A percentile compares a stretch with the other conserved stretches of the same genome.
Evolutionary conservation across 2,329 filamentous ascomycete species (phyloP).

Genomic region (Fusarium siculi): DNA sequence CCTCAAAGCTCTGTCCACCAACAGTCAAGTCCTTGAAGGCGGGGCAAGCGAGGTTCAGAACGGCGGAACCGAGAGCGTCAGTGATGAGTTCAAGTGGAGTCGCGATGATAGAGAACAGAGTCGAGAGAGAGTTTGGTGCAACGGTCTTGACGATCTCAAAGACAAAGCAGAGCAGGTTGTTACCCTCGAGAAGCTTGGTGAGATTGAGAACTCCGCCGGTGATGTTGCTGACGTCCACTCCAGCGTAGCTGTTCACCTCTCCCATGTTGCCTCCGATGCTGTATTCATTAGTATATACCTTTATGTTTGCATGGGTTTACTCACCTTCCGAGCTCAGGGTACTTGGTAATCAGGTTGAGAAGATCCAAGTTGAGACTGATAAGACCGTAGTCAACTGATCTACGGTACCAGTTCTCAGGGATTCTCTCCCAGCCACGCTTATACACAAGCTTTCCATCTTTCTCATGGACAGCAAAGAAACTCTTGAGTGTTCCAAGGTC

Average conservation of each 20-base stretch:
- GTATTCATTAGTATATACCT: background rate
- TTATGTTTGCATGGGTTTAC: fast-evolving
- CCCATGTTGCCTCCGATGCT: conserved; percentile 25
- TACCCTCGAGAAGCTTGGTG: conserved; percentile 4
- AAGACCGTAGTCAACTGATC: conserved; percentile 7
- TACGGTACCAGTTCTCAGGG: conserved; percentile 21
- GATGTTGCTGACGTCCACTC: conserved; percentile 12
- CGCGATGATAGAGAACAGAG: conserved; percentile 2
- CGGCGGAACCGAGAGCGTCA: background rate
- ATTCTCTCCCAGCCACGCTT: conserved; percentile 25
- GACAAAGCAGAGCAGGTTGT: conserved; percentile 22
- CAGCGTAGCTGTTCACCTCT: conserved; percentile 13
- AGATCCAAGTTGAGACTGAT: conserved; percentile 15
- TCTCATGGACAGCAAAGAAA: conserved; percentile 7
- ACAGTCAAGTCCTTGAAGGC: conserved; percentile 18
- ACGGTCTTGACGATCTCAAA: conserved; percentile 19
- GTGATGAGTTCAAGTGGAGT: conserved; percentile 4
- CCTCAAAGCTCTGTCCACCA: background rate
- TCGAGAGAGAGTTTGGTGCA: background rate
- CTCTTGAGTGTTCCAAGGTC: conserved; percentile 8
- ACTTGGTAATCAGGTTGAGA: background rate
- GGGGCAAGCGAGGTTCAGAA: conserved; percentile 4
- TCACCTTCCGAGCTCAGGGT: conserved; percentile 23
- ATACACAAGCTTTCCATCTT: conserved; percentile 3
- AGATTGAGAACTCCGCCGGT: conserved; percentile 18